A percentile compares a stretch with the other conserved stretches of the same genome.
These are phyloP conservation scores for Albophoma yamanashiensis DNA, from an alignment of 2,329 filamentous ascomycete genomes.

Conservation along the genomic window DNA sequence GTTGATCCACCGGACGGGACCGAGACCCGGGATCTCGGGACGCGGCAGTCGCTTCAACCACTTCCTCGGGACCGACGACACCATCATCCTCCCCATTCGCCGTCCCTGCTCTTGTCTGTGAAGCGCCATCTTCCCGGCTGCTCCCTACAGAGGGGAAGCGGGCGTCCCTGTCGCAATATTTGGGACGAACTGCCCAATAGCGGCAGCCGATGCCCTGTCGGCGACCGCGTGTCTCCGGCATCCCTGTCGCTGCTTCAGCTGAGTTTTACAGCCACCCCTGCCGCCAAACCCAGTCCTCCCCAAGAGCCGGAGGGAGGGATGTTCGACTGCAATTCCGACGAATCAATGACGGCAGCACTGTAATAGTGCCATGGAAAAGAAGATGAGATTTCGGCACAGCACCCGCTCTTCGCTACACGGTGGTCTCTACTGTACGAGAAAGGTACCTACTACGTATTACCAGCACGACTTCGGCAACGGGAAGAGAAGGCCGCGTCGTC, in stretches of 20 bases:
- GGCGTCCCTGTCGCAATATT: background rate
- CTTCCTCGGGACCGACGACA: background rate
- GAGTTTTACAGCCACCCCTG: background rate
- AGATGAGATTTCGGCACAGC: background rate
- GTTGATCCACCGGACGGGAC: background rate
- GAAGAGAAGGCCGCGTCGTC: background rate
- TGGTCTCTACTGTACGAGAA: background rate
- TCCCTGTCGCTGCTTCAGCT: slow-evolving; percentile 2
- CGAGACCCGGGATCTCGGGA: background rate
- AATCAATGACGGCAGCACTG: background rate
- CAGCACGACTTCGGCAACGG: background rate
- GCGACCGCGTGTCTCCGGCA: background rate
- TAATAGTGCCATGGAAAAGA: background rate
- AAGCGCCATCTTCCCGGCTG: background rate
- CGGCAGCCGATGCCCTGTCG: background rate
- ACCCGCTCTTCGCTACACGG: background rate
- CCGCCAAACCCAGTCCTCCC: background rate
- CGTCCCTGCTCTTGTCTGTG: background rate
- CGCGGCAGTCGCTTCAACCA: background rate
- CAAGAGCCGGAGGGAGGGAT: too few relatives aligned
- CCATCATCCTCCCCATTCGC: background rate
- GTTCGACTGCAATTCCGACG: background rate
- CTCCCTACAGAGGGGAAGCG: background rate
- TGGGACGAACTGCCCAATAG: background rate
- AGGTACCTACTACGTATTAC: background rate